A percentile compares a stretch with the other conserved stretches of the same genome.
These are phyloP conservation scores for Botrytis squamosa DNA, from an alignment of 2,329 filamentous ascomycete genomes.

Conservation along the genomic window DNA sequence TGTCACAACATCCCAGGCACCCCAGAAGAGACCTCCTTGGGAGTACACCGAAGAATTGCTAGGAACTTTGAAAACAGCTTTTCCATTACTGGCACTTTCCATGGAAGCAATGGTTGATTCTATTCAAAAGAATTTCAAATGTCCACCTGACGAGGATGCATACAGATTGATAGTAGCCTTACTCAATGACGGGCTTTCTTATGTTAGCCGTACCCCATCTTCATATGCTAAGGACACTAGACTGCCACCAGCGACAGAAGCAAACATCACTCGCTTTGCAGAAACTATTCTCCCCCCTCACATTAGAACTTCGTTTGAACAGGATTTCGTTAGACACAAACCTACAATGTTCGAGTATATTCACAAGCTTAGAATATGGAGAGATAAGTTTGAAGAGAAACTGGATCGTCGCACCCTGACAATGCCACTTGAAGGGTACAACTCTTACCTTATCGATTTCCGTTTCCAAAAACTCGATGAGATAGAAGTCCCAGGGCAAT, in stretches of 20 bases:
- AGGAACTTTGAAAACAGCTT: conserved; percentile 92
- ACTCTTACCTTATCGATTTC: conserved; percentile 92
- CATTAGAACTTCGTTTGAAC: conserved; percentile 94
- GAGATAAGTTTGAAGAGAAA: conserved; percentile 97
- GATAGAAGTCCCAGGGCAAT: conserved; percentile 96
- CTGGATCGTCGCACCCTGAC: conserved; percentile 68
- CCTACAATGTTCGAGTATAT: conserved; percentile 99
- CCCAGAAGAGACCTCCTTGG: conserved; percentile 75
- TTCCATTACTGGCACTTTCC: conserved; percentile 89
- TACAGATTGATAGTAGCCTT: conserved; percentile 96
- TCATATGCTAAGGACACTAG: conserved; percentile 91
- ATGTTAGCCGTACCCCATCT: conserved; percentile 81
- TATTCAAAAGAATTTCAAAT: conserved; percentile 99
- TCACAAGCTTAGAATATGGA: conserved; percentile 91
- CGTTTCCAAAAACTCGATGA: conserved; percentile 98
- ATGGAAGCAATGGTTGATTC: conserved; percentile 99
- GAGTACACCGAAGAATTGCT: conserved; percentile 96
- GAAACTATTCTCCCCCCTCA: conserved; percentile 93
- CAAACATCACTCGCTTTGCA: conserved; percentile 94
- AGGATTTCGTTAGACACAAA: conserved; percentile 93
- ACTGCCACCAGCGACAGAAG: conserved; percentile 84
- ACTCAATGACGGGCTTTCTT: conserved; percentile 90
- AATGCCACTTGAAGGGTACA: conserved; percentile 70
- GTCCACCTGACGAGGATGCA: conserved; percentile 95
- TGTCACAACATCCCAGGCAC: conserved; percentile 22